These are phyloP conservation scores for Polytrichum formosum DNA, from an alignment of 225 moss, liverwort and hornwort species.

Conservation along the genomic window DNA sequence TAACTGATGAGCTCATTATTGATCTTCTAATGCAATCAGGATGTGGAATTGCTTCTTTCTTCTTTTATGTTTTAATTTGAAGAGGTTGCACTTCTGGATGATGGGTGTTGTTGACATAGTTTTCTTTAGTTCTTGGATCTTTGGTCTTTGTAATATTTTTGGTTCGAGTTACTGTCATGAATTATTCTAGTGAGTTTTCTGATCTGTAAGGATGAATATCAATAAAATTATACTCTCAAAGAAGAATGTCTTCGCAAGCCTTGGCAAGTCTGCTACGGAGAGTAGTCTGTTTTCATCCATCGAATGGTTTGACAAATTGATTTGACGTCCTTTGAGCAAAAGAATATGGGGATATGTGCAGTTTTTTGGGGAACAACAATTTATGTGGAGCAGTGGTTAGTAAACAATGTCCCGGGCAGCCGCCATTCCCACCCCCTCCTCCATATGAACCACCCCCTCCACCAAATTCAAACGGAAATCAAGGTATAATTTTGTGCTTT, in stretches of 20 bases:
- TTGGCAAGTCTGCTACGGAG: background rate
- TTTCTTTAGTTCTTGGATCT: no score
- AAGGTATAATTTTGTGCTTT: constrained; percentile 29
- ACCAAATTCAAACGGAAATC: constrained; percentile 26
- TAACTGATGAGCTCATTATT: background rate
- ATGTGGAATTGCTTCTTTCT: no score
- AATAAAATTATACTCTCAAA: no score
- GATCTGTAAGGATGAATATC: no score
- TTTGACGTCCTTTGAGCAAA: background rate
- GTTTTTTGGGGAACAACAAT: constrained; percentile 46
- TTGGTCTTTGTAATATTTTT: no score
- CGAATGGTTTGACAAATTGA: background rate
- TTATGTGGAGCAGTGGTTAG: constrained; percentile 80
- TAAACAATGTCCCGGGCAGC: constrained; percentile 79
- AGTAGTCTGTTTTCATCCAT: background rate
- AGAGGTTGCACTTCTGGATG: no score
- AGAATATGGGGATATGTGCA: constrained; percentile 17
- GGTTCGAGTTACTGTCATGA: no score
- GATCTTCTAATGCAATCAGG: no score
- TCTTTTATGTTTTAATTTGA: no score
- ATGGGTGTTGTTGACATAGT: no score
- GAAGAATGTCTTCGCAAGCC: no score
- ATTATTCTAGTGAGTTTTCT: no score
- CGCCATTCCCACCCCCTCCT: constrained; percentile 95
- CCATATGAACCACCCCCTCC: constrained; percentile 72